Evolutionary conservation across 768 basidiomycete genomes (phyloP).

Genomic region (Tulasnella sp.): DNA sequence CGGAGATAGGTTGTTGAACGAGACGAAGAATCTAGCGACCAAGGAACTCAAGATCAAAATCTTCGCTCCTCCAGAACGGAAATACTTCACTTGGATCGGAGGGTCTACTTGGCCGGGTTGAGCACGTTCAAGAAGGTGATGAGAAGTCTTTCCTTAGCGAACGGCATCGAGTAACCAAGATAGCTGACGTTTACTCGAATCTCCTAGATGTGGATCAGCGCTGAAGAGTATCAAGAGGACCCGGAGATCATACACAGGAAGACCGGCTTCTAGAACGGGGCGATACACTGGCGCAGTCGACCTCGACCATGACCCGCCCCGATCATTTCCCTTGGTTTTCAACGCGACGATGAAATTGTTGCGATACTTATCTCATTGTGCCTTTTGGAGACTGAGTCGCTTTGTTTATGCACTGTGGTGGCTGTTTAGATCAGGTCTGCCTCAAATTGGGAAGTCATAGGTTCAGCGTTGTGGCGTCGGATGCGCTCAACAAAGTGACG

Average conservation of each 20-base stretch:
- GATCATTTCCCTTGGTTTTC: neutral
- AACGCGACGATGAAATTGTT: neutral
- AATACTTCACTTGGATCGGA: conserved; percentile 95
- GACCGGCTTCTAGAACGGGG: conserved; percentile 49
- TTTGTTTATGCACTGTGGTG: too few species aligned
- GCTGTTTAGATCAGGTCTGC: too few species aligned
- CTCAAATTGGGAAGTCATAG: too few species aligned
- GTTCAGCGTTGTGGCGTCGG: too few species aligned
- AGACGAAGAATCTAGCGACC: conserved; percentile 90
- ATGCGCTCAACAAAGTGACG: too few species aligned
- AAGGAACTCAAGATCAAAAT: conserved; percentile 99
- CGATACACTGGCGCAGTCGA: neutral
- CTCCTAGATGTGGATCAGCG: conserved; percentile 95
- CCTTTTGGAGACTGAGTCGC: too few species aligned
- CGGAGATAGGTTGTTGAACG: conserved; percentile 90
- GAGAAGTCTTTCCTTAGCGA: neutral
- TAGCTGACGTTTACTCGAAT: neutral
- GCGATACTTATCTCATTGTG: neutral
- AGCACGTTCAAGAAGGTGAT: conserved; percentile 94
- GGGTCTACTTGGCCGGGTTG: conserved; percentile 93
- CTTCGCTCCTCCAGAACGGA: conserved; percentile 97
- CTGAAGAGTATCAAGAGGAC: conserved; percentile 98
- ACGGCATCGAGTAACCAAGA: neutral
- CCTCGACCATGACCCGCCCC: too few species aligned
- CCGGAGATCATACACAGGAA: conserved; percentile 98